A percentile compares a stretch with the other conserved stretches of the same genome.
phyloP scores from a whole-genome alignment of 176 grass and related monocot species.

The Phragmites australis region DNA sequence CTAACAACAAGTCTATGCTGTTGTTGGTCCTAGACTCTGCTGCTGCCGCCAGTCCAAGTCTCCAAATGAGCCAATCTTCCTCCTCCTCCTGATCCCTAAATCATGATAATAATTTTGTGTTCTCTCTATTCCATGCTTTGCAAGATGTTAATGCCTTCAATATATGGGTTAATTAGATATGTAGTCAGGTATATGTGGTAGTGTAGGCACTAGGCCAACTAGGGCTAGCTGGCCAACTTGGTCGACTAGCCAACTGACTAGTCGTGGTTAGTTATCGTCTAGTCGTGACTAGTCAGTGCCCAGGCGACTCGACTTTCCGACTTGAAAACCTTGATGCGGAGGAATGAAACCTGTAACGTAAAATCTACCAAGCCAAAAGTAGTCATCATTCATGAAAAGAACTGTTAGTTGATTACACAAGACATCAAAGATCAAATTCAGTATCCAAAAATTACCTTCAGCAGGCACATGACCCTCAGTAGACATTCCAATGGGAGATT shows the following conservation, averaged over 20 bases:
- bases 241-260: neutral
- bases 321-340: neutral
- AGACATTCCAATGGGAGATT: slow-evolving; percentile 41
- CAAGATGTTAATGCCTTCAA: neutral
- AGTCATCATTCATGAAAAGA: neutral
- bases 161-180: neutral
- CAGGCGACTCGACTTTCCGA: neutral
- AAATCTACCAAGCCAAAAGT: neutral
- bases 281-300: neutral
- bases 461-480: slow-evolving; percentile 22
- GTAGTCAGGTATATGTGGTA: neutral
- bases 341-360: neutral
- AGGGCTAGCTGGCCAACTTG: neutral
- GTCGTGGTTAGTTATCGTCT: neutral
- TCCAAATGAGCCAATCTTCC: neutral
- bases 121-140: neutral
- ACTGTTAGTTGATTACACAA: neutral
- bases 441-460: slow-evolving; percentile 23
- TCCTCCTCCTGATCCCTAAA: no score
- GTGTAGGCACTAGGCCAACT: neutral
- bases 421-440: neutral
- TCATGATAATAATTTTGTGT: no score
- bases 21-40: no score
- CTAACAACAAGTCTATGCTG: neutral
- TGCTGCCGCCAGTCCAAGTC: no score